Base-by-base conservation (phyloP, 2,329 filamentous ascomycete genomes). In the Tolypocladium paradoxum region DNA sequence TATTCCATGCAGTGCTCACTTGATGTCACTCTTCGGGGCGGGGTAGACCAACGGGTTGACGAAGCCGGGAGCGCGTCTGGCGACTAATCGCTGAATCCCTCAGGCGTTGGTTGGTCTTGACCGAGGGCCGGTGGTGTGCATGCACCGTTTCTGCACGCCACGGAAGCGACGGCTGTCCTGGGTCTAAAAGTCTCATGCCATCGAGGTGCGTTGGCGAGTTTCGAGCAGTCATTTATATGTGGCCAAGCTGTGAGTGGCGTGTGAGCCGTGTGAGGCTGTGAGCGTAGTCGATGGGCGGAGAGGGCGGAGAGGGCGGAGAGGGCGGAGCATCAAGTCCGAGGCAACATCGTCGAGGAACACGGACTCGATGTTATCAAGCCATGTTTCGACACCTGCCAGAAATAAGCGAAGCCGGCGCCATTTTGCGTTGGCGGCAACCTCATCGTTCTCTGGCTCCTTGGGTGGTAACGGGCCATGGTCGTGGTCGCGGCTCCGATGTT, bases 1-100 rank as follows among this genome's bases (percentile, higher is more conserved):
- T 66, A 66, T 64, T 58, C 56, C 54, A 56, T 58, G 60, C 54
- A 57, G 56, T 49, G 36, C 46, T 53, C 33, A 34, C 36, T 40
- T 37, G 22, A 40, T 57, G 43, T 55, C 53, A 55, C 53, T 22
- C 48, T 48, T 33, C 40, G 38, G 52, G 54, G 49, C 50, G 54
- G 54, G 53, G 49, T 52, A 40, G 20, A 27, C n/a, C 45, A 38
- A 27, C 31, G 8, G 34, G 11, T 31, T 3, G 29, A 38, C 36
- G 24, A 31, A 22, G 47, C 14, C 31, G 31, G 33, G 33, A 35
- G 47, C 47, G 47, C 33, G 47, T 9, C 47, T 22, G 47, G 33
- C 47, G 47, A 48, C 22, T 48, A 24, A 24, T 8, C 24, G 46
- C 12, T 35, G 47, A 18, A 22, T 35, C 47, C 31, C 20, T 24